These are phyloP conservation scores for Ceratobasidium sp. DNA, from an alignment of 1,284 basidiomycete genomes.

Conservation along the genomic window DNA sequence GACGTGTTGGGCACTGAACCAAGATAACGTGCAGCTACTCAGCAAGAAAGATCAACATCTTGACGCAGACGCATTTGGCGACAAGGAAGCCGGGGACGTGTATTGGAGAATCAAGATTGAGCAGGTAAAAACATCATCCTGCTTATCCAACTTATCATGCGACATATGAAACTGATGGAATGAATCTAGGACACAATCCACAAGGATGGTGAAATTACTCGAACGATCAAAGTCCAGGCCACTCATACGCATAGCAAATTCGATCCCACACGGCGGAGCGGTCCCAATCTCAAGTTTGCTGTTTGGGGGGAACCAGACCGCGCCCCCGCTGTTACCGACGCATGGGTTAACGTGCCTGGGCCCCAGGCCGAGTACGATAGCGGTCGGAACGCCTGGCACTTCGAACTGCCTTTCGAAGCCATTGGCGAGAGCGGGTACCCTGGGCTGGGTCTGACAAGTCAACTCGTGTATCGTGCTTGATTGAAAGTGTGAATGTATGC, in stretches of 20 bases:
- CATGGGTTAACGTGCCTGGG: background rate
- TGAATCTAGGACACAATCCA: background rate
- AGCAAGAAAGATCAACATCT: too few relatives aligned
- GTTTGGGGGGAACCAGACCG: conserved; percentile 16
- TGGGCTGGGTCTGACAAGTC: too few relatives aligned
- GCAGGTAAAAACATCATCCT: background rate
- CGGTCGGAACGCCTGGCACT: conserved; percentile 14
- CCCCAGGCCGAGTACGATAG: background rate
- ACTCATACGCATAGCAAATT: background rate
- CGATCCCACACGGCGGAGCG: conserved; percentile 13
- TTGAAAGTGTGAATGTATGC: too few relatives aligned
- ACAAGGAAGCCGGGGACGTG: conserved; percentile 11
- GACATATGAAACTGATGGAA: too few relatives aligned
- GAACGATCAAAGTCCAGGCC: background rate
- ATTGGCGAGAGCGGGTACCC: too few relatives aligned
- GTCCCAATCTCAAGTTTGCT: background rate
- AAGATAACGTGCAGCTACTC: too few relatives aligned
- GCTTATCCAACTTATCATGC: too few relatives aligned
- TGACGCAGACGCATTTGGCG: conserved; percentile 2
- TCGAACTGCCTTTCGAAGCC: too few relatives aligned
- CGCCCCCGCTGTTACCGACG: background rate
- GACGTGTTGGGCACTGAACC: background rate
- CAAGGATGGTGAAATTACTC: background rate
- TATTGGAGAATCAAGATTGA: conserved; percentile 32
- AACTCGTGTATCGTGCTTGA: too few relatives aligned